Base-by-base conservation (phyloP, 331 rosid genomes). In the Rhamnella rubrinervis region DNA sequence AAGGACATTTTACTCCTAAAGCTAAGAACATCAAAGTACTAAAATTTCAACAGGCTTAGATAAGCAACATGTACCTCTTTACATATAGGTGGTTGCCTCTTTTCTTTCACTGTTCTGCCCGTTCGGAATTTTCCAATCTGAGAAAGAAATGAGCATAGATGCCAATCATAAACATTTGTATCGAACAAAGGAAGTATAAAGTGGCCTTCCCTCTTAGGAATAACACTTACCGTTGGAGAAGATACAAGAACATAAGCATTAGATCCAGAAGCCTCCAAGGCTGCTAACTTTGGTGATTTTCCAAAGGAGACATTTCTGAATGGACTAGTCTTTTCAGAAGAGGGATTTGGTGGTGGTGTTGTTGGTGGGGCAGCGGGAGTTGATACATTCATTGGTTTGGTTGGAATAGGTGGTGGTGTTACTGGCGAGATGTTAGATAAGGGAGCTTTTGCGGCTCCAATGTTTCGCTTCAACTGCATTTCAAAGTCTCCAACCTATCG, bases 401-500 rank as follows among this genome's bases (percentile, higher is more conserved):
- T 67, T 71, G 95, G 97, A 82, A 95, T 81, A 74, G 93, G 96
- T 51, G 97, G 99, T 9, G 96, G 85, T 52, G 78, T 75, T 23
- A 66, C 77, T 23, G 96, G 96, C 9, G 93, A 91, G 83, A 91
- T 86, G 81, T 71, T 73, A 40, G 97, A 83, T 71, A 86, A 59
- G 13, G 96, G 92, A 78, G 85, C 75, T 66, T 40, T 71, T 49
- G 81, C 81, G 59, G 80, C 96, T 75, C 92, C 98, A 75, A 91
- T 61, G 64, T 86, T 91, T 56, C 99, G 86, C 92, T 87, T 95
- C 71, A 95, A 76, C 80, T 91, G 95, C 99, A 95, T 89, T 82
- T 95, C 96, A 78, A 95, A 95, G 72, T 89, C 97, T 71, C 99
- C 99, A 75, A 95, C 83, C 99, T 95, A 72, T 72, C 55, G 75